Conservation (phyloP, 176 grass and related monocot species). For the Zea luxurians region DNA sequence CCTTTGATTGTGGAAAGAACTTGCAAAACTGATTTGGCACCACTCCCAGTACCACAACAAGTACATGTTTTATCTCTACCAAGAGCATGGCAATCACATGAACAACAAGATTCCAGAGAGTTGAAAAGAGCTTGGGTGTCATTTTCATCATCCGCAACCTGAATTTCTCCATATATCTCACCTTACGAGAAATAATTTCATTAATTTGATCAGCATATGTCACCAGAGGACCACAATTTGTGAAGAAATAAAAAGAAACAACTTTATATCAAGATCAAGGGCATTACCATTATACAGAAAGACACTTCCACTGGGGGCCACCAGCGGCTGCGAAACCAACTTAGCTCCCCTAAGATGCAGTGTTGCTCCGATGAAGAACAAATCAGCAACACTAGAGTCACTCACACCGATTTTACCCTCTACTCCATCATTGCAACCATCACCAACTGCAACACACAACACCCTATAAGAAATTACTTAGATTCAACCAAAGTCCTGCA, state of each 20-base stretch:
- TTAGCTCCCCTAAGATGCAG: conserved; percentile 77
- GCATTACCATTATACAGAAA: conserved; percentile 85
- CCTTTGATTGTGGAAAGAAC: conserved; percentile 77
- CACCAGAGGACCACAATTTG: neutral
- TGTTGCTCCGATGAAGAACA: conserved; percentile 68
- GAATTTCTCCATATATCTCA: conserved; percentile 85
- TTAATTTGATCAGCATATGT: neutral
- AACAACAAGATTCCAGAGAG: conserved; percentile 67
- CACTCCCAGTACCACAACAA: conserved; percentile 17
- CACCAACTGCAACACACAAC: neutral
- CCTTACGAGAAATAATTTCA: conserved; percentile 39
- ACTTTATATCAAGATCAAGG: neutral
- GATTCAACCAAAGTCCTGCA: neutral
- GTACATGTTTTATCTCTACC: conserved; percentile 38
- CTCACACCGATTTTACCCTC: neutral
- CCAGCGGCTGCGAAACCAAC: conserved; percentile 58
- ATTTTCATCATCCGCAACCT: conserved; percentile 57
- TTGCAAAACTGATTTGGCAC: conserved; percentile 49
- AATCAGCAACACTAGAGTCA: conserved; percentile 25
- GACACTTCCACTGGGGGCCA: conserved; percentile 59
- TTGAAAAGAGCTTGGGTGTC: conserved; percentile 63
- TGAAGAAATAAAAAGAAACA: neutral
- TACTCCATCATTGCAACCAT: neutral
- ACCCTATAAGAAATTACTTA: neutral
- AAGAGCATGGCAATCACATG: conserved; percentile 35